Percentiles rank a stretch among this genome's conserved stretches.
These are phyloP conservation scores for Cenchrus purpureus DNA, from an alignment of 176 grass and related monocot species.

Conservation along the genomic window DNA sequence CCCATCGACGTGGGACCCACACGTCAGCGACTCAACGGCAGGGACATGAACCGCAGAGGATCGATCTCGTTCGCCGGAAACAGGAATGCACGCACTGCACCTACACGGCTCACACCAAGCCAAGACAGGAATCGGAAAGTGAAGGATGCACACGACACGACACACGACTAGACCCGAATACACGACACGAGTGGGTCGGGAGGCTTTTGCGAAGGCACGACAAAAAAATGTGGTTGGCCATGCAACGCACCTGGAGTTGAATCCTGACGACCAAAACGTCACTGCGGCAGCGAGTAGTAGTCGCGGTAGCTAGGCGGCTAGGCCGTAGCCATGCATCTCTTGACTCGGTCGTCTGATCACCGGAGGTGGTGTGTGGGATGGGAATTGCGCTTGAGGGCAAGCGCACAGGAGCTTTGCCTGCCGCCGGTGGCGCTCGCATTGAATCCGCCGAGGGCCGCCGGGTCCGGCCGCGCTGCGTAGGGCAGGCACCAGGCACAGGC, in stretches of 20 bases:
- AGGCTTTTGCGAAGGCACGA: background rate
- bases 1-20: too few species aligned
- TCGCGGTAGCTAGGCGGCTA: too few species aligned
- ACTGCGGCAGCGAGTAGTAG: background rate
- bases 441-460: background rate
- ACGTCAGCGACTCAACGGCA: too few species aligned
- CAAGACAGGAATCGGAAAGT: background rate
- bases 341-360: background rate
- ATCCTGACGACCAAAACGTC: background rate
- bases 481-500: background rate
- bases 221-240: background rate
- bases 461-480: background rate
- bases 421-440: constrained; percentile 17
- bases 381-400: background rate
- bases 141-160: background rate
- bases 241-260: background rate
- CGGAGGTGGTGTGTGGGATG: background rate
- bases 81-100: background rate
- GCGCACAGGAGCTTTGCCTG: constrained; percentile 25
- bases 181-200: background rate
- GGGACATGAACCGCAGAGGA: too few species aligned
- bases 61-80: too few species aligned
- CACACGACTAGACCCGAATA: too few species aligned
- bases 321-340: background rate
- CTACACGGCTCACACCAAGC: too few species aligned